Base-by-base conservation (phyloP, 2,329 filamentous ascomycete genomes). In the Pseudogymnoascus sp. region DNA sequence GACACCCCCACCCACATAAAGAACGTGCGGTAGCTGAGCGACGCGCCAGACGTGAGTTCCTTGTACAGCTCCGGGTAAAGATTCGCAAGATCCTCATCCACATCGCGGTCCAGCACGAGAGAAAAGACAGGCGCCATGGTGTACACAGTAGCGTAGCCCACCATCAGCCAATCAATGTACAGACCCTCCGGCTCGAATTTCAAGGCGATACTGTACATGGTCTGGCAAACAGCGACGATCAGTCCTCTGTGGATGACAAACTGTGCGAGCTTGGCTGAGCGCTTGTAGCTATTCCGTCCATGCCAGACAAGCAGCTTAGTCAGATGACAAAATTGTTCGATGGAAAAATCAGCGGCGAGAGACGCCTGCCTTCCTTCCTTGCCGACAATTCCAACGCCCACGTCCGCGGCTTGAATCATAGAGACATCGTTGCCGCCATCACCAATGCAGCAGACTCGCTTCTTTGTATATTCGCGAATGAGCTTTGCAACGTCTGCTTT, bases 301-400 rank as follows among this genome's bases (percentile, higher is more conserved):
- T 99, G 95, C 94, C 95, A 99, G 38, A 99, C 92, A n/a, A 99
- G 84, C 1, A 99, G 83, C 75, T 97, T 99, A 59, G 93, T 96
- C 19, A 99, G 79, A 73, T 99, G 92, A 71, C 87, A 90, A 76
- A 99, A 99, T 70, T 97, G 92, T 64, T 92, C 91, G 69, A 99
- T 96, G 64, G 89, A 94, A 75, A 99, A 99, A 74, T 99, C 94
- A 9, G 94, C 95, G 0, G 95, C 95, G 55, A 99, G 82, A 71
- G 89, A 94, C 36, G 94, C 94, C 78, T 99, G 94, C 22, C 91
- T 86, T 35, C 94, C 94, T 78, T 99, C 94, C 78, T 99, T 99
- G 64, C 94, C 94, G 0, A 97, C 94, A 65, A 99, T 99, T 65
- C 94, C 94, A 25, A 99, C 93, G 64, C 95, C 95, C 0, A 99